phyloP scores from a whole-genome alignment of 129 eudicot genomes.

The Chrysanthemum seticuspe region DNA sequence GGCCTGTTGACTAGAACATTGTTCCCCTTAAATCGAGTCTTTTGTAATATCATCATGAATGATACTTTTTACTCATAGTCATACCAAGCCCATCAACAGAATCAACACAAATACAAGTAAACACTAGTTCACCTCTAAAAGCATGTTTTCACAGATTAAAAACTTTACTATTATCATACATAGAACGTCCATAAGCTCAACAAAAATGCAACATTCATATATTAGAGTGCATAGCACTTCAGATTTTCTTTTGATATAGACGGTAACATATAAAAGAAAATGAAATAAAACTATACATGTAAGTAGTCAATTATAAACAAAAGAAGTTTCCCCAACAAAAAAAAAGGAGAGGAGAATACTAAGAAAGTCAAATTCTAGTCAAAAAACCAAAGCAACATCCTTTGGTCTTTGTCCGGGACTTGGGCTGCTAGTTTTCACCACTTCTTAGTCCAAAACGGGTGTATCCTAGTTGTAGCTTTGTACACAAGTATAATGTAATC shows the following conservation, averaged over 20 bases:
- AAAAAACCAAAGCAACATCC: neutral
- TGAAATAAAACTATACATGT: conserved; percentile 21
- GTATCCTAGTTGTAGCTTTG: no score
- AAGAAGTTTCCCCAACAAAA: neutral
- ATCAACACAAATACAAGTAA: neutral
- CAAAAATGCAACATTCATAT: neutral
- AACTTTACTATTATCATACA: neutral
- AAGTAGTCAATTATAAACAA: conserved; percentile 10
- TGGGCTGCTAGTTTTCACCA: no score
- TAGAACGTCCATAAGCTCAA: neutral
- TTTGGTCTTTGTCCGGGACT: no score
- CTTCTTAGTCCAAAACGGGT: no score
- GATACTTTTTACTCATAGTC: neutral
- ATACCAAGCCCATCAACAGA: neutral
- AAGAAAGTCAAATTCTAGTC: neutral
- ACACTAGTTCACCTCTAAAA: neutral
- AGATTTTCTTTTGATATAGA: neutral
- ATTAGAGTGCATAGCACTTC: neutral
- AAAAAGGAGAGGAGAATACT: neutral
- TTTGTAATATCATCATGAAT: neutral
- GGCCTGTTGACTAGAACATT: no score
- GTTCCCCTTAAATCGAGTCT: no score
- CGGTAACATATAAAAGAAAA: neutral
- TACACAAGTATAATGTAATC: no score
- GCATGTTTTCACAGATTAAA: neutral